phyloP scores from a whole-genome alignment of 805 yeast species.

The Lachancea sp. region DNA sequence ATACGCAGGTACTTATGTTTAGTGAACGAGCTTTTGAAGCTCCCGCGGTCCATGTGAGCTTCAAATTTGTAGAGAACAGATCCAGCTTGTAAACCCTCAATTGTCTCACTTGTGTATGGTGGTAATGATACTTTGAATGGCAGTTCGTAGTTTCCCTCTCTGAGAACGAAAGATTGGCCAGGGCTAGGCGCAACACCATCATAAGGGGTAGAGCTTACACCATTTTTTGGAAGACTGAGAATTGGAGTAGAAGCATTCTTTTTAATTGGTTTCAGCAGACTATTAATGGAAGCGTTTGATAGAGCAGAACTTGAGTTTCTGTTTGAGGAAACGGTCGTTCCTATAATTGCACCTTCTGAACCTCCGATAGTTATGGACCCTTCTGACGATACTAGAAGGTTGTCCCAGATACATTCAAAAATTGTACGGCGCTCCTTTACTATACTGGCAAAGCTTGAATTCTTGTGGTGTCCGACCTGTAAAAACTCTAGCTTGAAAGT shows the following conservation, averaged over 20 bases:
- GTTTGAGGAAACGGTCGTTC: background rate
- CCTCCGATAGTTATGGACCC: slow-evolving; percentile 26
- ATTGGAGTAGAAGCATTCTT: slow-evolving; percentile 16
- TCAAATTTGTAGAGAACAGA: slow-evolving; percentile 65
- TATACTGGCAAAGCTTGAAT: slow-evolving; percentile 33
- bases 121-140: slow-evolving; percentile 82
- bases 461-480: slow-evolving; percentile 38
- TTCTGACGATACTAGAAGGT: slow-evolving; percentile 33
- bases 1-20: slow-evolving; percentile 61
- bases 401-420: slow-evolving; percentile 72
- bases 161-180: slow-evolving; percentile 37
- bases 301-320: slow-evolving; percentile 4
- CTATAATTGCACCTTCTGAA: background rate
- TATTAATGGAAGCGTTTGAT: slow-evolving; percentile 13
- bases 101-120: slow-evolving; percentile 76
- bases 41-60: slow-evolving; percentile 64
- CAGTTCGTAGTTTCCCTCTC: slow-evolving; percentile 74
- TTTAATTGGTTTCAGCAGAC: slow-evolving; percentile 5
- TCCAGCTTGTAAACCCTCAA: slow-evolving; percentile 82
- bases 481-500: slow-evolving; percentile 55
- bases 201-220: slow-evolving; percentile 33
- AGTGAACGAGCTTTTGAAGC: slow-evolving; percentile 43
- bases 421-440: slow-evolving; percentile 49
- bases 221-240: slow-evolving; percentile 25
- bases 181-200: slow-evolving; percentile 17